These are phyloP conservation scores for Metroxylon sagu DNA, from an alignment of 176 grass and related monocot species.

Conservation along the genomic window DNA sequence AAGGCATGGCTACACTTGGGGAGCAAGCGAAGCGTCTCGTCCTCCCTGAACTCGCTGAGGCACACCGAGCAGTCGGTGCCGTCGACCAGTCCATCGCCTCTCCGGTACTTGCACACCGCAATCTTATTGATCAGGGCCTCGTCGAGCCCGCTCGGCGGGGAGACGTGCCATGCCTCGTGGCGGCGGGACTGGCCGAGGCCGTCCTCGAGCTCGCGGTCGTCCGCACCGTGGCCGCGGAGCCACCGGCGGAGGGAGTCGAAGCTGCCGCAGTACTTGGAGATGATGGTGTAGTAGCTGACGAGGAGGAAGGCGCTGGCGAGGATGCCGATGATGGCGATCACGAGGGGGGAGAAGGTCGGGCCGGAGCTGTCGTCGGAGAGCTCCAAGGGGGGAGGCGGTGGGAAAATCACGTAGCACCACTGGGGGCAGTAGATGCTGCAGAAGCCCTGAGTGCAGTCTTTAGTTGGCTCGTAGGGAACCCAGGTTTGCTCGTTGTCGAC, in stretches of 20 bases:
- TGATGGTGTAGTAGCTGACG: slow-evolving; percentile 11
- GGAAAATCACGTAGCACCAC: slow-evolving; percentile 4
- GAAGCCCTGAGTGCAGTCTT: slow-evolving; percentile 2
- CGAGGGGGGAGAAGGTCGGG: neutral
- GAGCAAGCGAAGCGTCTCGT: neutral
- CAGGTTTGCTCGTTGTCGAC: neutral
- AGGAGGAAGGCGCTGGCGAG: slow-evolving; percentile 4
- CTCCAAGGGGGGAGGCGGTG: neutral
- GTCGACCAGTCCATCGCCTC: neutral
- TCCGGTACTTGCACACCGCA: neutral
- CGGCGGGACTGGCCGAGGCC: neutral
- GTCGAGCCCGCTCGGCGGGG: slow-evolving; percentile 1
- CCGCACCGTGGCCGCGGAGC: neutral
- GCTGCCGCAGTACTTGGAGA: slow-evolving; percentile 6
- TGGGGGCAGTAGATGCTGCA: slow-evolving; percentile 10
- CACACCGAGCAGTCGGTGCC: slow-evolving; percentile 4
- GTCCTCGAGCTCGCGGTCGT: neutral
- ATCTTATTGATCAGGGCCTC: slow-evolving; percentile 8
- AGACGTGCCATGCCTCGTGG: neutral
- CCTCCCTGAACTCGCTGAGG: slow-evolving; percentile 4
- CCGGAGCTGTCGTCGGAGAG: too few relatives aligned
- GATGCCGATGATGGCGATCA: slow-evolving; percentile 1
- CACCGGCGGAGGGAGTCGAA: neutral
- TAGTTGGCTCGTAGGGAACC: slow-evolving; percentile 7
- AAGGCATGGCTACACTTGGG: slow-evolving; percentile 8